A percentile compares a stretch with the other conserved stretches of the same genome.
Evolutionary conservation across 345 rosid species (phyloP).

Genomic region (Euphorbia pulcherrima): DNA sequence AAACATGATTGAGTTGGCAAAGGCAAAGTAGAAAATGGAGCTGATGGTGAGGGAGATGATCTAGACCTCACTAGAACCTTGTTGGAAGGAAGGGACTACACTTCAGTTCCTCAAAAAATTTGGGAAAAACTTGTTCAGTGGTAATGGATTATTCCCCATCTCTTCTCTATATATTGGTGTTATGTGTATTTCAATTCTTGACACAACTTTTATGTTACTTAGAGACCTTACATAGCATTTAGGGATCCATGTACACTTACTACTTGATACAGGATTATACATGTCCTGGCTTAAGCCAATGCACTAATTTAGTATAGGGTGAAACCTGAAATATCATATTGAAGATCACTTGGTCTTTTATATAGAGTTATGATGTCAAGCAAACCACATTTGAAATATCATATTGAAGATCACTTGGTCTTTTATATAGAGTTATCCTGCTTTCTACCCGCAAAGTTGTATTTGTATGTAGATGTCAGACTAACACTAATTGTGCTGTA

Average conservation of each 20-base stretch:
- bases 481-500: too few relatives aligned
- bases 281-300: neutral
- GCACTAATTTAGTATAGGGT: neutral
- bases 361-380: too few relatives aligned
- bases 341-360: too few relatives aligned
- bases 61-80: constrained; percentile 45
- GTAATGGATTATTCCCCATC: constrained; percentile 38
- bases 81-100: constrained; percentile 63
- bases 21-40: constrained; percentile 50
- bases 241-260: neutral
- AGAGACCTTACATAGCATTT: neutral
- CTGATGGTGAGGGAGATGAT: constrained; percentile 34
- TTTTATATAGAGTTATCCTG: too few relatives aligned
- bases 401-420: too few relatives aligned
- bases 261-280: neutral
- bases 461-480: too few relatives aligned
- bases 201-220: neutral
- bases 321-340: too few relatives aligned
- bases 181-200: too few relatives aligned
- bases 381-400: too few relatives aligned
- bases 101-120: constrained; percentile 60
- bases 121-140: constrained; percentile 82
- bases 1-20: too few relatives aligned
- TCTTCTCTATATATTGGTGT: neutral
- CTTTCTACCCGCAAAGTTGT: too few relatives aligned